A percentile compares a stretch with the other conserved stretches of the same genome.
Conservation (phyloP, 495 filamentous ascomycete genomes). For the Daldinia bambusicola region DNA sequence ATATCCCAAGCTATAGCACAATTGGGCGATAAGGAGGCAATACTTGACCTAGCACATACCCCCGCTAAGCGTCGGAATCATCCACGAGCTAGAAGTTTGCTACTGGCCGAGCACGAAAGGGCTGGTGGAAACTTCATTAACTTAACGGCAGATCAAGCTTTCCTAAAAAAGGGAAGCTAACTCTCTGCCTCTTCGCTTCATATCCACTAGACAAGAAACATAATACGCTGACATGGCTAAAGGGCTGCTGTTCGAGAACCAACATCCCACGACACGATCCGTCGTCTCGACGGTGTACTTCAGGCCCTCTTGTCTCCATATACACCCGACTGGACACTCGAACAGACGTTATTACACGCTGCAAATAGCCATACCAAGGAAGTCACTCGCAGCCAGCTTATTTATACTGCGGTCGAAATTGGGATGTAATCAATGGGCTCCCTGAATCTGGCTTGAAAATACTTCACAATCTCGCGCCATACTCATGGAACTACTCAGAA, state of each 20-base stretch:
- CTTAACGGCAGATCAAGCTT: no score
- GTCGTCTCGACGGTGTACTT: background rate
- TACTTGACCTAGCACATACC: no score
- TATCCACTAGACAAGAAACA: constrained; percentile 49
- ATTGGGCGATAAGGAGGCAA: no score
- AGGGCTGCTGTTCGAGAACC: constrained; percentile 5
- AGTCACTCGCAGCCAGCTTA: background rate
- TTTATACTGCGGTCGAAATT: background rate
- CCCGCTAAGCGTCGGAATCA: no score
- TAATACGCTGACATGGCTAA: constrained; percentile 41
- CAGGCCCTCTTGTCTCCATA: background rate
- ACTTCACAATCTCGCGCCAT: background rate
- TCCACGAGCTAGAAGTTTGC: no score
- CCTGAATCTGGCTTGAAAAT: background rate
- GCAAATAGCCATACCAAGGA: background rate
- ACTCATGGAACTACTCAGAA: background rate
- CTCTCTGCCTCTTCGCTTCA: background rate
- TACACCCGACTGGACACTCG: background rate
- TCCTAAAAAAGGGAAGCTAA: background rate
- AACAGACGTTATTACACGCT: background rate
- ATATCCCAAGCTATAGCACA: no score
- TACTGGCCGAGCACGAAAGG: background rate
- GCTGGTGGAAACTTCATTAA: background rate
- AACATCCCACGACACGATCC: background rate
- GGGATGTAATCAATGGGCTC: background rate